Conservation (phyloP, 305 asterid genomes). For the Rubia peregrina region DNA sequence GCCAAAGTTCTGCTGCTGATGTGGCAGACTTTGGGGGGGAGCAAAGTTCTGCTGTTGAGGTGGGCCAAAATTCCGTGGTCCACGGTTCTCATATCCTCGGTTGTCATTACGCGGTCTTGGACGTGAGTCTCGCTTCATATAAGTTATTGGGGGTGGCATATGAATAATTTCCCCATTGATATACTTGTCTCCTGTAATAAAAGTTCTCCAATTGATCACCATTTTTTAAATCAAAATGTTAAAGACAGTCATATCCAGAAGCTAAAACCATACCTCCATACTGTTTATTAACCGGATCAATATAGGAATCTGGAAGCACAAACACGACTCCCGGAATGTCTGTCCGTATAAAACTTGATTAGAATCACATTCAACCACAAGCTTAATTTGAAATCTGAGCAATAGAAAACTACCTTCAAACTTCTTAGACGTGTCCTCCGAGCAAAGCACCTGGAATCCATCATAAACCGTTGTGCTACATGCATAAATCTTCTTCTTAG, state of each 20-base stretch:
- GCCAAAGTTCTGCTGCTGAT: conserved; percentile 20
- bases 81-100: conserved; percentile 26
- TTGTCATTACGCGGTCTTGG: conserved; percentile 13
- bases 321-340: conserved; percentile 78
- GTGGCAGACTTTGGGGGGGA: conserved; percentile 9
- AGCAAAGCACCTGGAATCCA: conserved; percentile 82
- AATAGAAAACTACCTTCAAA: conserved; percentile 45
- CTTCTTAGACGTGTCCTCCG: conserved; percentile 80
- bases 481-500: conserved; percentile 87
- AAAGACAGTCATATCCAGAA: not conserved
- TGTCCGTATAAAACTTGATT: conserved; percentile 24
- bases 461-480: conserved; percentile 76
- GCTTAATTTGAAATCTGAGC: conserved; percentile 8
- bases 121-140: conserved; percentile 31
- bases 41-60: conserved; percentile 15
- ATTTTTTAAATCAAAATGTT: no score
- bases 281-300: conserved; percentile 80
- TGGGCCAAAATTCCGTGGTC: conserved; percentile 27
- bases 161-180: conserved; percentile 74
- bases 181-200: conserved; percentile 75
- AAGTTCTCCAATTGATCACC: conserved; percentile 12
- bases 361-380: conserved; percentile 6
- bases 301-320: conserved; percentile 89
- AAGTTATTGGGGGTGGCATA: conserved; percentile 74
- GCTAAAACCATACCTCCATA: conserved; percentile 65